Conservation (phyloP, 192 early-diverging fungal genomes). For the Chytriomyces hyalinus region DNA sequence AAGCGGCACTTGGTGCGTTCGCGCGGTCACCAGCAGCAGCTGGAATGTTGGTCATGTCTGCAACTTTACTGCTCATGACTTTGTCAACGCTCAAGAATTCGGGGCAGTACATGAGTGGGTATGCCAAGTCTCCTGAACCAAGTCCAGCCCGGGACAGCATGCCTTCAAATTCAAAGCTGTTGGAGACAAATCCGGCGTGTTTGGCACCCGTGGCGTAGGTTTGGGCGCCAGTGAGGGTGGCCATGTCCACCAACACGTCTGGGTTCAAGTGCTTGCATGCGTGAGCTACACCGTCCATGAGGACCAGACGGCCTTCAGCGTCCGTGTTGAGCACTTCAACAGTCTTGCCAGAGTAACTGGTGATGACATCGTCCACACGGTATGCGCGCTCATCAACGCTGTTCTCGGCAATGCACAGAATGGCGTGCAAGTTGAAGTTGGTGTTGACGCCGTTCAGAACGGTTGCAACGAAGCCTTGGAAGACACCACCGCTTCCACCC, state of each 20-base stretch:
- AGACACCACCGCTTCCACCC: conserved; percentile 57
- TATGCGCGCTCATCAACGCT: conserved; percentile 40
- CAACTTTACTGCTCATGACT: conserved; percentile 37
- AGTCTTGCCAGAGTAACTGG: conserved; percentile 56
- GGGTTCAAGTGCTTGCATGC: conserved; percentile 51
- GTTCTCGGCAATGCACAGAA: conserved; percentile 65
- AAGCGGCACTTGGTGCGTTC: not conserved
- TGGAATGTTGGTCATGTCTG: conserved; percentile 56
- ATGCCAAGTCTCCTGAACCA: conserved; percentile 48
- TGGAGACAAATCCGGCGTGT: conserved; percentile 54
- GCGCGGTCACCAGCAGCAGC: not conserved
- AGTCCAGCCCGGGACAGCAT: conserved; percentile 47
- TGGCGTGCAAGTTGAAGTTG: conserved; percentile 38
- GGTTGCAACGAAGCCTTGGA: conserved; percentile 53
- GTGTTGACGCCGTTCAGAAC: conserved; percentile 24
- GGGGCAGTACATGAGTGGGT: conserved; percentile 47
- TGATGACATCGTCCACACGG: conserved; percentile 54
- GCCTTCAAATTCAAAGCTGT: conserved; percentile 45
- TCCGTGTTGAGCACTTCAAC: conserved; percentile 65
- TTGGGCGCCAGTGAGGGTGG: conserved; percentile 63
- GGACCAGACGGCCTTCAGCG: conserved; percentile 50
- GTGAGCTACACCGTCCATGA: conserved; percentile 59
- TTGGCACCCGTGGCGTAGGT: conserved; percentile 54
- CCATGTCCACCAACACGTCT: conserved; percentile 58
- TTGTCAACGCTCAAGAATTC: conserved; percentile 31